These are phyloP conservation scores for Diaporthe ampelina DNA, from an alignment of 2,329 filamentous ascomycete species.

Conservation along the genomic window DNA sequence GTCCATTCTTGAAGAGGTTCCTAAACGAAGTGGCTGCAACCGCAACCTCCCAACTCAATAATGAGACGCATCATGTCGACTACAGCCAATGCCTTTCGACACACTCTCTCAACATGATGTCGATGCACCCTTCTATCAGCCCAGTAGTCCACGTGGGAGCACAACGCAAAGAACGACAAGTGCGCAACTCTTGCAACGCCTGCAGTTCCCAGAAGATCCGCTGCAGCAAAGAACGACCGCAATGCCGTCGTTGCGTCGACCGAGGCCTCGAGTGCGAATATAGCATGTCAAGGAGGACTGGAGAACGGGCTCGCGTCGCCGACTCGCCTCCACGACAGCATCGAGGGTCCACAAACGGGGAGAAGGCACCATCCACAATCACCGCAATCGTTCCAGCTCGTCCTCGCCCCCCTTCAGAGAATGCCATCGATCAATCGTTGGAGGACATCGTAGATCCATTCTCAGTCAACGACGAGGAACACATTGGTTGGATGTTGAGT, in stretches of 20 bases:
- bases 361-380: neutral
- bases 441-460: conserved; percentile 1
- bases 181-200: conserved; percentile 18
- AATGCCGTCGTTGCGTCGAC: conserved; percentile 9
- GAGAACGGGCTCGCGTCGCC: conserved; percentile 1
- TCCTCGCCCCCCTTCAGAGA: neutral
- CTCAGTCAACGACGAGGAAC: conserved; percentile 3
- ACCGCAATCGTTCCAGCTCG: neutral
- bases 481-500: conserved; percentile 3
- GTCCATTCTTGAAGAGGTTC: neutral
- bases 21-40: neutral
- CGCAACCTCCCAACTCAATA: neutral
- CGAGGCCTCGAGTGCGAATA: conserved; percentile 14
- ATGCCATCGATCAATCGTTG: neutral
- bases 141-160: conserved; percentile 7
- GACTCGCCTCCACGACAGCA: conserved; percentile 6
- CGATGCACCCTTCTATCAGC: conserved; percentile 11
- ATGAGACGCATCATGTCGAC: conserved; percentile 8
- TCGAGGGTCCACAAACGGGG: neutral
- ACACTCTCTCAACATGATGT: neutral
- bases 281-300: conserved; percentile 9
- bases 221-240: conserved; percentile 15
- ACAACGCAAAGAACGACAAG: conserved; percentile 6
- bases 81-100: neutral
- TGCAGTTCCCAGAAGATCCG: conserved; percentile 22